Evolutionary conservation across 495 filamentous ascomycete species (phyloP), one percentile per base, ranked within the genome.

Genomic region (Daldinia caldariorum): DNA sequence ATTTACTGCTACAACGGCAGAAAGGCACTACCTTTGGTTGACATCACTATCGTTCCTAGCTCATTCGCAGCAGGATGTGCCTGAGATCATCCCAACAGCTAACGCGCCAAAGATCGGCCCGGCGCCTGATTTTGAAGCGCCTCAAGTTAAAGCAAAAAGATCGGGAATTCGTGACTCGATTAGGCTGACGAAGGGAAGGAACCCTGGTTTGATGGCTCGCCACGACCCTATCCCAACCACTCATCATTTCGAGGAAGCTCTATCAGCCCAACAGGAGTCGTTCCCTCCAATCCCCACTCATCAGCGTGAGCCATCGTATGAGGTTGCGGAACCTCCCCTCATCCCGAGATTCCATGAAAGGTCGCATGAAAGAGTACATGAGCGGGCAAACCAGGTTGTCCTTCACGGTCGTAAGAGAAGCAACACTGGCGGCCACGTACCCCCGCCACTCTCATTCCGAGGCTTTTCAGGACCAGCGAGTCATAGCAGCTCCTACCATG

Each of bases 21-120:
- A 97, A 64, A 89, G 96, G 16, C 95, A 99, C 79, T 97, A 96
- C 70, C 84, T 97, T 63, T 99, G 95, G 95, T 82, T 99, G 14
- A 97, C 91, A 37, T 92, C 95, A 2, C 83, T 99, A 13, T 97
- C 94, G 0, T 99, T 97, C 85, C 82, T 99, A 41, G 93, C 93
- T 32, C 93, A 97, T 76, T 94, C 94, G 4, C 83, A 88, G 26
- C 90, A 89, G 74, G 86, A 89, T 55, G 89, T 90, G 37, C 87
- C 91, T 0, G 88, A 92, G 29, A 88, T 92, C 45, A 79, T 94
- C 16, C 81, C 86, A 31, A 74, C 84, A 12, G 84, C 87, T 14
- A 87, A 87, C 9, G 76, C 83, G 13, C 87, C 89, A 0, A 80
- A 83, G 50, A 59, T 68, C 10, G 67, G 64, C 1, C 79, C 85